These are phyloP conservation scores for Chloropicon primus DNA, from an alignment of 139 green algal species.

Conservation along the genomic window DNA sequence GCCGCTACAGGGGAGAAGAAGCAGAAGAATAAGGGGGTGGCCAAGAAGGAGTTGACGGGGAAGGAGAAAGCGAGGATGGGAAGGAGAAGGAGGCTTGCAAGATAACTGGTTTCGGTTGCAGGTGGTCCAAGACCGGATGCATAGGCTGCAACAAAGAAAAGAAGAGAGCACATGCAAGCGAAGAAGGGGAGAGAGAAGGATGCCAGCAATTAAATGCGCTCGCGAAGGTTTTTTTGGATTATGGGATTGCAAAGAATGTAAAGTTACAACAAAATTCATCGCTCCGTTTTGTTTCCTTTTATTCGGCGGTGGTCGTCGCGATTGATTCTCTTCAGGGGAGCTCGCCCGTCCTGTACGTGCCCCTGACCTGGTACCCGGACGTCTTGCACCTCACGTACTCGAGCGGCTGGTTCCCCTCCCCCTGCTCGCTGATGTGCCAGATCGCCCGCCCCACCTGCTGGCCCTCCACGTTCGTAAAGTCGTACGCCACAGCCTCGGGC, in stretches of 20 bases:
- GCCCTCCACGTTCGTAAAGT: not conserved
- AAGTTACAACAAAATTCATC: no score
- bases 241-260: no score
- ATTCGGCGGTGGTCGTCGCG: no score
- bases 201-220: not conserved
- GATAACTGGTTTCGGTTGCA: not conserved
- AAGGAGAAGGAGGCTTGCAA: not conserved
- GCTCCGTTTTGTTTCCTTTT: no score
- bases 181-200: not conserved
- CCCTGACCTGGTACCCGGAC: not conserved
- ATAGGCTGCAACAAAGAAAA: not conserved
- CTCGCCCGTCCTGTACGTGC: not conserved
- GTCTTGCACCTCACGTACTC: not conserved
- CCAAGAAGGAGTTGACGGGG: not conserved
- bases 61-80: not conserved
- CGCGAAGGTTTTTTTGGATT: no score
- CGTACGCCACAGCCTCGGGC: not conserved
- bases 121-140: not conserved
- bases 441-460: not conserved
- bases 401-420: not conserved
- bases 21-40: not conserved
- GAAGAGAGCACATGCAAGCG: not conserved
- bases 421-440: not conserved
- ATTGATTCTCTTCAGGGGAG: not conserved
- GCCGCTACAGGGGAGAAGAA: not conserved